Conservation (phyloP, 768 basidiomycete genomes). For the Suillus placidus region DNA sequence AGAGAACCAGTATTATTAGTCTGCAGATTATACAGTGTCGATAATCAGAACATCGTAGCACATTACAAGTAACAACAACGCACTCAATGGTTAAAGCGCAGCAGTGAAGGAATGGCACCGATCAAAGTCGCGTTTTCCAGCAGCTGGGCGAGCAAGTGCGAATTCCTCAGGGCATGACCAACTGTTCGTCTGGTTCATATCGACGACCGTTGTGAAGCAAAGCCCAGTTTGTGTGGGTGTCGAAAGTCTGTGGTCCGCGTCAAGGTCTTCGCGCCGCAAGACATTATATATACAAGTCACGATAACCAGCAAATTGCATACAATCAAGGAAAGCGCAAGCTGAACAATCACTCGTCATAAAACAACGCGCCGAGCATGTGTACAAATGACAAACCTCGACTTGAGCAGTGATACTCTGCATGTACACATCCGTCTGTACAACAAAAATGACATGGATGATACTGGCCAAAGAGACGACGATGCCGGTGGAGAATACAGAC, state of each 20-base stretch:
- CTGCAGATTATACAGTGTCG: background rate
- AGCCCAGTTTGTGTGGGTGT: background rate
- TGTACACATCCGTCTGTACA: slow-evolving; percentile 13
- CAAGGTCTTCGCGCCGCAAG: slow-evolving; percentile 2
- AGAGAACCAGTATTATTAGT: background rate
- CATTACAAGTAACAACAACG: background rate
- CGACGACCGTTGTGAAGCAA: background rate
- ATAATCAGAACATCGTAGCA: background rate
- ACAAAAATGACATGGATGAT: slow-evolving; percentile 19
- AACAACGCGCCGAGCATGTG: background rate
- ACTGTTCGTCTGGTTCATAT: background rate
- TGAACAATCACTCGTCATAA: slow-evolving; percentile 1
- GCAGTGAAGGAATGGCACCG: background rate
- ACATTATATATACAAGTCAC: slow-evolving; percentile 9
- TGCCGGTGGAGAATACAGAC: slow-evolving; percentile 18
- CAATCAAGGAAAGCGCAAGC: slow-evolving; percentile 10
- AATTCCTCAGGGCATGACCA: background rate
- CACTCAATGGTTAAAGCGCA: background rate
- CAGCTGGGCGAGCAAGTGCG: background rate
- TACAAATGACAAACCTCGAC: slow-evolving; percentile 4
- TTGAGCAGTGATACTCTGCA: slow-evolving; percentile 15
- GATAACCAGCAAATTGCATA: slow-evolving; percentile 10
- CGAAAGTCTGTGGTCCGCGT: background rate
- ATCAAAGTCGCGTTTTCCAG: background rate
- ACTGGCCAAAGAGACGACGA: slow-evolving; percentile 14